phyloP scores from a whole-genome alignment of 306 rosid species.

The Senna tora region DNA sequence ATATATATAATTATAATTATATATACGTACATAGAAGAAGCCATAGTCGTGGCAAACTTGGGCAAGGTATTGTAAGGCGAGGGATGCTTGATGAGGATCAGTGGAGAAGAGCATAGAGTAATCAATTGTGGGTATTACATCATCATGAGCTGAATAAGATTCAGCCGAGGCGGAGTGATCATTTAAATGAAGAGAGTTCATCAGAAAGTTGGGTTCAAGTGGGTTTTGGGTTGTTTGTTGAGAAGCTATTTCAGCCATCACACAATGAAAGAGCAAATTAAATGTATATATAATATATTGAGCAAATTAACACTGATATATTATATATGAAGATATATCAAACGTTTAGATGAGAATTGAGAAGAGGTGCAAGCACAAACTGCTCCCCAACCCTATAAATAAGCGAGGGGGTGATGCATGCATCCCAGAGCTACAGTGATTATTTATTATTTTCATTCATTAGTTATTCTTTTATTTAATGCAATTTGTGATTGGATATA shows the following conservation, averaged over 20 bases:
- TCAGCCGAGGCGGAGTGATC: too few relatives aligned
- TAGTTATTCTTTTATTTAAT: too few relatives aligned
- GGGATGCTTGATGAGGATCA: constrained; percentile 24
- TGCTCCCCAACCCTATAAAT: too few relatives aligned
- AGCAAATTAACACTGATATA: too few relatives aligned
- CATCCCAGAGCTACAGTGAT: too few relatives aligned
- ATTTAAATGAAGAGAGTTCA: not conserved
- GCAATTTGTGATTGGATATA: too few relatives aligned
- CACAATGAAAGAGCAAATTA: not conserved
- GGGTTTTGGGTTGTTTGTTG: not conserved
- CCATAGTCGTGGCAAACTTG: constrained; percentile 44
- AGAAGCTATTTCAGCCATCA: constrained; percentile 8
- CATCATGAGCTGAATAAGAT: constrained; percentile 30
- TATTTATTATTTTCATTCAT: too few relatives aligned
- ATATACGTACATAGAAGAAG: constrained; percentile 41
- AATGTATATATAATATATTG: too few relatives aligned
- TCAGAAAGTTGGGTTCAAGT: not conserved
- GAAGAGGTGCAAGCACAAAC: too few relatives aligned
- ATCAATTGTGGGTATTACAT: constrained; percentile 46
- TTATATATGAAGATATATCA: too few relatives aligned
- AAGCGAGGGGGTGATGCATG: too few relatives aligned
- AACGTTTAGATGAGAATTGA: too few relatives aligned
- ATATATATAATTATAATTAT: not conserved
- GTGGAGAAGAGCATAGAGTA: constrained; percentile 37
- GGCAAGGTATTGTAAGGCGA: constrained; percentile 34